Base-by-base conservation (phyloP, 192 early-diverging fungal species). In the Entomortierella lignicola region DNA sequence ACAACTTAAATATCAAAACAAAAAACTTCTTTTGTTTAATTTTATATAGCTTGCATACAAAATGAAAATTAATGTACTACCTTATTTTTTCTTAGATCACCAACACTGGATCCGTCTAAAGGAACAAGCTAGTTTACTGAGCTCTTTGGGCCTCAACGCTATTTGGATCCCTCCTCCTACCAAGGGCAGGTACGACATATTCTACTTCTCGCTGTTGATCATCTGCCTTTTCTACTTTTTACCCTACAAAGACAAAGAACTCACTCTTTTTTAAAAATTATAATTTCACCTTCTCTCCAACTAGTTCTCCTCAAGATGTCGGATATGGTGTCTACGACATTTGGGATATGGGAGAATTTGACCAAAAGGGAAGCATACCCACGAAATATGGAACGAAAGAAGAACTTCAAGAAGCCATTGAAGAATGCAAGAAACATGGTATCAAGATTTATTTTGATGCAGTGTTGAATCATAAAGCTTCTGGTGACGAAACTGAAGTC, bases 371-470 rank as follows among this genome's bases (percentile, higher is more conserved):
- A n/a, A 66, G 64, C 0, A 55, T 83, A n/a, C 64, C 80, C 8
- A 86, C 85, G n/a, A 86, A 86, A 55, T 86, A 84, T 37, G 85
- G 85, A 20, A 83, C 85, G 26, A 84, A 84, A 47, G 70, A 71
- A n/a, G 73, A 84, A 52, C 81, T 86, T 30, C 47, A 68, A 44
- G 81, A 63, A 11, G 82, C 77, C 5, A 80, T 86, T 37, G 71
- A 86, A 11, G 82, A 80, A 26, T 69, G 63, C 42, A 55, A 68
- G 15, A 64, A 66, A 13, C 41, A 74, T 27, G 75, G 74, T 17
- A 84, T 86, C 8, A 26, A 80, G 37, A 55, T 84, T 50, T 84
- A 84, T 56, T 74, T 81, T 29, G 85, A 83, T 52, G 74, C 71
- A 13, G 84, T 85, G 41, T 66, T 86, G 8, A 86, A 86, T 62